A percentile compares a stretch with the other conserved stretches of the same genome.
Evolutionary conservation across 768 basidiomycete species (phyloP).

Genomic region (Leucocoprinus leucothites): DNA sequence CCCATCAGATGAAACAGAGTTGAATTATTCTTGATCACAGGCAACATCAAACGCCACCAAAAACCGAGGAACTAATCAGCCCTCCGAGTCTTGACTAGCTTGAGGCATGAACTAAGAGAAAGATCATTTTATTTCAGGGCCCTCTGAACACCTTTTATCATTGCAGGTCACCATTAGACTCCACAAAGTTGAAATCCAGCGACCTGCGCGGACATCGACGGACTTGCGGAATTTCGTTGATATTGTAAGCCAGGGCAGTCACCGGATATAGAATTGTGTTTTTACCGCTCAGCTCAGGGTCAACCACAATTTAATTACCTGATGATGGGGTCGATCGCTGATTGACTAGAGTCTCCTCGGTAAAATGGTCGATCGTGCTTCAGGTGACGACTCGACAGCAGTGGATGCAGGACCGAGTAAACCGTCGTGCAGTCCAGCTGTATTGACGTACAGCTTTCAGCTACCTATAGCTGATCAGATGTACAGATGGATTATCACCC

Average conservation of each 20-base stretch:
- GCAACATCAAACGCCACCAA: too few relatives aligned
- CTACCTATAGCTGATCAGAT: too few relatives aligned
- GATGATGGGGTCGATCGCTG: not conserved
- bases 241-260: not conserved
- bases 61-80: not conserved
- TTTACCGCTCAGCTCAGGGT: not conserved
- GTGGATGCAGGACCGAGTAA: slow-evolving; percentile 6
- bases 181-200: too few relatives aligned
- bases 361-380: not conserved
- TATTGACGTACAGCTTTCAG: not conserved
- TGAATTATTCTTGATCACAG: not conserved
- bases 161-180: too few relatives aligned
- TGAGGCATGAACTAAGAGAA: too few relatives aligned
- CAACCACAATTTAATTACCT: not conserved
- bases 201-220: too few relatives aligned
- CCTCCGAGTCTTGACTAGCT: too few relatives aligned
- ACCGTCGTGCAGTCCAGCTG: not conserved
- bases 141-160: too few relatives aligned
- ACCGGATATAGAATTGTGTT: not conserved
- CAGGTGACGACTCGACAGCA: not conserved
- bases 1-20: not conserved
- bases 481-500: not conserved
- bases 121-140: too few relatives aligned
- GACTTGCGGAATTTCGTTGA: not conserved
- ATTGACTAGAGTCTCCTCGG: slow-evolving; percentile 1